Evolutionary conservation across 1,139 yeast genomes (phyloP), one percentile per base, ranked within the genome.

Genomic region (Yamadazyma friedrichii): DNA sequence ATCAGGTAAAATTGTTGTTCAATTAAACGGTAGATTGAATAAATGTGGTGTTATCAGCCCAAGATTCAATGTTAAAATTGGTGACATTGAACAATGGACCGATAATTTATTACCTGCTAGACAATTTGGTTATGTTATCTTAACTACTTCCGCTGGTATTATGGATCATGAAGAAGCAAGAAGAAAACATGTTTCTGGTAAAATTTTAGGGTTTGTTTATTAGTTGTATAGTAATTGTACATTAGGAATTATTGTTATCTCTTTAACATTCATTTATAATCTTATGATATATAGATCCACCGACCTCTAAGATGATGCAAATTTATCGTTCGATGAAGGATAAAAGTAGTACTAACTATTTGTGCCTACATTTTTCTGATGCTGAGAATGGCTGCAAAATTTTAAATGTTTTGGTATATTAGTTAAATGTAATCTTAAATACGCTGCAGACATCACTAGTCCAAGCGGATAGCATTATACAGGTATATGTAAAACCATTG

Each of bases 121-220:
- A 85, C 98, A 91, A 76, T 91, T 91, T 65, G 98, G 98, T 78
- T 89, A 77, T 77, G 91, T 91, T 65, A 86, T 91, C 70, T 82
- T 91, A 67, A 91, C 98, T 71, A 93, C 98, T 60, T 93, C 98
- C 62, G 96, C 98, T 62, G 98, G 98, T 76, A 93, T 93, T 62
- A 89, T 93, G 96, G 98, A 93, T 80, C 98, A 93, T 78, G 98
- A 93, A 79, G 98, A 93, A 80, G 98, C 98, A 61, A 89, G 97
- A 84, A 87, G 98, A 84, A 93, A 93, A 87, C 98, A 93, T 75
- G 98, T 91, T 61, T 88, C 97, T 59, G 98, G 98, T 73, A 91
- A 91, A 78, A 84, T 91, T 66, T 82, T 91, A 65, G 98, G 98
- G 64, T 91, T 87, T 73, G 96, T 91, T 54, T 91, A 91, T 80